phyloP scores from a whole-genome alignment of 805 yeast species.

The Candida vaughaniae region DNA sequence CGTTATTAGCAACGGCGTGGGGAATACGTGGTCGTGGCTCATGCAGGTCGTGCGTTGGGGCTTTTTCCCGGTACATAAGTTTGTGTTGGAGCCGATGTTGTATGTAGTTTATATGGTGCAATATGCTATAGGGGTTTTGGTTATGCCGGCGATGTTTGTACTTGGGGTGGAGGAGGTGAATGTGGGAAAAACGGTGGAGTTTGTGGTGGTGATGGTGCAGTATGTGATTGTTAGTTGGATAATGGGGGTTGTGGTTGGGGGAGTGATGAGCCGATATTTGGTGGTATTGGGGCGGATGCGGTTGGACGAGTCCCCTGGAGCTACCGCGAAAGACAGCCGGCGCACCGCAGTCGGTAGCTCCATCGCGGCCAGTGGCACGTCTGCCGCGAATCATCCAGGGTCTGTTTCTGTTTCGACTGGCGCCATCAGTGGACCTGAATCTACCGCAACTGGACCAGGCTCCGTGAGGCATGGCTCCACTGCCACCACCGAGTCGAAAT shows the following conservation, averaged over 20 bases:
- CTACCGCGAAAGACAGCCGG: too few species aligned
- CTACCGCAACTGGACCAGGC: too few species aligned
- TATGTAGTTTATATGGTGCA: constrained; percentile 2
- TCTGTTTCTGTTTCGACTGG: too few species aligned
- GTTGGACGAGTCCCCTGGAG: constrained; percentile 1
- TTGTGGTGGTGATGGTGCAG: constrained; percentile 8
- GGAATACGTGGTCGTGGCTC: too few species aligned
- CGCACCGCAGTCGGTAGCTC: too few species aligned
- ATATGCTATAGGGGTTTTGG: constrained; percentile 2
- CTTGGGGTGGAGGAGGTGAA: constrained; percentile 10
- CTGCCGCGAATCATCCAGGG: too few species aligned
- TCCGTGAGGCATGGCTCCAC: too few species aligned
- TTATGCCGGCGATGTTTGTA: constrained; percentile 9
- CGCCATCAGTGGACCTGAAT: too few species aligned
- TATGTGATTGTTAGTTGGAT: constrained; percentile 11
- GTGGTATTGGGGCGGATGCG: not conserved
- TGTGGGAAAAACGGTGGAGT: constrained; percentile 5
- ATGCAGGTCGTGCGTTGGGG: too few species aligned
- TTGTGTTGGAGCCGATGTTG: constrained; percentile 3
- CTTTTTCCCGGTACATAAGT: constrained; percentile 3
- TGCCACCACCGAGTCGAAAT: too few species aligned
- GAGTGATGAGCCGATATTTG: constrained; percentile 5
- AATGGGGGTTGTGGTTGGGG: constrained; percentile 10
- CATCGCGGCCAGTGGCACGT: too few species aligned
- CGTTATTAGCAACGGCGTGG: too few species aligned